A percentile compares a stretch with the other conserved stretches of the same genome.
Conservation (phyloP, 2,329 filamentous ascomycete species). For the Gaeumannomyces sp. region DNA sequence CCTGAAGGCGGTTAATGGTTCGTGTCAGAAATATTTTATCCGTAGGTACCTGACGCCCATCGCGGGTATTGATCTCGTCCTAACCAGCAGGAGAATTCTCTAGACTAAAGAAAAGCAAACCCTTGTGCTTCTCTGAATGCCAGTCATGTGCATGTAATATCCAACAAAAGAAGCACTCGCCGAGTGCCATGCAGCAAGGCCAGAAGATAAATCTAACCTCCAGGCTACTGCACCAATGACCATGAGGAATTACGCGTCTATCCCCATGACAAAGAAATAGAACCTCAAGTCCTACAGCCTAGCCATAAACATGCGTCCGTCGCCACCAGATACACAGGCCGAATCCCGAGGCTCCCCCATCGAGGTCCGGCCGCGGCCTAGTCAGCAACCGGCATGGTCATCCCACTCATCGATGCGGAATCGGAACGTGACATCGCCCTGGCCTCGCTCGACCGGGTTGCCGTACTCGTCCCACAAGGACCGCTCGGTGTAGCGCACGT, state of each 20-base stretch:
- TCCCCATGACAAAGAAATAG: background rate
- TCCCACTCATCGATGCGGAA: slow-evolving; percentile 53
- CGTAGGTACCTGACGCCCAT: background rate
- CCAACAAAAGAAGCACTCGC: background rate
- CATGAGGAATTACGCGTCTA: too few species aligned
- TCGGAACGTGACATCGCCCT: slow-evolving; percentile 48
- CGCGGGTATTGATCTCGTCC: background rate
- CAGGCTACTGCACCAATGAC: too few species aligned
- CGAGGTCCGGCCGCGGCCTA: background rate
- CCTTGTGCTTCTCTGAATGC: background rate
- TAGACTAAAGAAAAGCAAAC: background rate
- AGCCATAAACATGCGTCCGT: background rate
- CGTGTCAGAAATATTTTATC: background rate
- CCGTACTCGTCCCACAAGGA: slow-evolving; percentile 55
- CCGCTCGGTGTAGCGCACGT: slow-evolving; percentile 53
- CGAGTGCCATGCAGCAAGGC: background rate
- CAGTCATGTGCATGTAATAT: background rate
- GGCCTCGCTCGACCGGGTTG: slow-evolving; percentile 44
- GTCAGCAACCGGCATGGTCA: slow-evolving; percentile 13
- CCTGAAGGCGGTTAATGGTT: background rate
- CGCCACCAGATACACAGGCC: background rate
- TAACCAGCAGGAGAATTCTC: background rate
- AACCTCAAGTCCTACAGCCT: background rate
- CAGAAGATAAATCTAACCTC: background rate
- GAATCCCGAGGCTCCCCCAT: background rate